Percentiles rank a stretch among this genome's conserved stretches.
These are phyloP conservation scores for Botrytis aclada DNA, from an alignment of 2,329 filamentous ascomycete genomes.

Conservation along the genomic window DNA sequence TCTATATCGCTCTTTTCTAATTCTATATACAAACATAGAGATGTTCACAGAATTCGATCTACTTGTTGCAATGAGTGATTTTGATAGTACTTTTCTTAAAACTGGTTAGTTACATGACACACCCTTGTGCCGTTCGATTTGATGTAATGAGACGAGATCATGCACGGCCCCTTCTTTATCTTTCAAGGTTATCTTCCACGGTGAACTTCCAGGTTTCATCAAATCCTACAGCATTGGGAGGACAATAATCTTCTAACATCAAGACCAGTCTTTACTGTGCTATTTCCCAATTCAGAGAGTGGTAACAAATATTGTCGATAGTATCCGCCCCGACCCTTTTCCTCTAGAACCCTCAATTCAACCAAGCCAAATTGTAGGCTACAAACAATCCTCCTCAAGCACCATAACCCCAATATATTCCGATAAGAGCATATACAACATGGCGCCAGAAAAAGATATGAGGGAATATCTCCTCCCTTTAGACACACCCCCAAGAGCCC, in stretches of 20 bases:
- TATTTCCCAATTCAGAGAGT: not conserved
- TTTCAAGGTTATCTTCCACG: not conserved
- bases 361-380: not conserved
- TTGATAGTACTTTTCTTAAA: not conserved
- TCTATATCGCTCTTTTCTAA: not conserved
- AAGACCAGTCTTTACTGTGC: not conserved
- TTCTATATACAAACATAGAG: not conserved
- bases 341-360: not conserved
- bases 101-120: not conserved
- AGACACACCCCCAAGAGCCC: not conserved
- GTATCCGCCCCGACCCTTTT: not conserved
- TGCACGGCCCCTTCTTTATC: constrained; percentile 7
- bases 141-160: not conserved
- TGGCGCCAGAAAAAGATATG: not conserved
- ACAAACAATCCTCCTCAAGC: not conserved
- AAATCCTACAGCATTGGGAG: not conserved
- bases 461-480: not conserved
- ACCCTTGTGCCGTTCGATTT: not conserved
- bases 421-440: not conserved
- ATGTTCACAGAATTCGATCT: not conserved
- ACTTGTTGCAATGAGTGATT: not conserved
- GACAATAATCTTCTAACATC: not conserved
- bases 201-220: not conserved
- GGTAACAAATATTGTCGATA: not conserved
- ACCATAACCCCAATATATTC: not conserved